Evolutionary conservation across 129 eudicot genomes (phyloP), one percentile per base, ranked within the genome.

Genomic region (Flaveria bidentis): DNA sequence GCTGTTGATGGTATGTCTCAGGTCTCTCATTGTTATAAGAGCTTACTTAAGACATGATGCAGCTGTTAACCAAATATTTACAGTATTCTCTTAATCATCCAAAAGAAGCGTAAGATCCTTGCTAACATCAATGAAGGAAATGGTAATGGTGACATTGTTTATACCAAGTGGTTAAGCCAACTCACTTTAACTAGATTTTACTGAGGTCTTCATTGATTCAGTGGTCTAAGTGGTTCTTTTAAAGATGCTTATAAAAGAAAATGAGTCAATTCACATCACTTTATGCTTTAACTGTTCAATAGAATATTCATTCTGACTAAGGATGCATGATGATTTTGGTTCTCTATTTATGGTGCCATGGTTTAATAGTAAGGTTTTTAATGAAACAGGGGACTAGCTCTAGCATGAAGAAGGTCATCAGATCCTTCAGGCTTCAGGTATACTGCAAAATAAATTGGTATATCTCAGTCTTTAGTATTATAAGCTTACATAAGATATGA

Each of bases 401-500:
- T 56, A 56, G 28, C 63, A 18, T 56, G 63, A 1, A 56, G 26
- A 6, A 18, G 3, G 62, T 6, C 22, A 57, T 11, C 63, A 57
- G 15, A 36, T 2, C 26, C 41, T 52, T 36, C 53, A 65, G 18
- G 2, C 41, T 52, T 36, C 53, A 65, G 18, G 2, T 66, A 20
- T 39, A 20, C 52, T 7, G 68, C 55, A 13, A 9, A 77, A 11
- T 9, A 23, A 52, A 46, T 18, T 67, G 60, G 69, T 77, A 41
- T 55, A 15, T 67, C 68, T 66, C 47, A 0, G 16, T 5, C 12
- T 75, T 12, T 47, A 46, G 39, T 3, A 36, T 53, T n/a, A 55
- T 36, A 50, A 66, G 66, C 57, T 76, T 67, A 76, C 33, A 68
- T 61, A 12, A 28, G 39, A 61, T 61, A 26, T 16, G 15, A 56